Base-by-base conservation (phyloP, 2,329 filamentous ascomycete species). In the Pseudogymnoascus sp. region DNA sequence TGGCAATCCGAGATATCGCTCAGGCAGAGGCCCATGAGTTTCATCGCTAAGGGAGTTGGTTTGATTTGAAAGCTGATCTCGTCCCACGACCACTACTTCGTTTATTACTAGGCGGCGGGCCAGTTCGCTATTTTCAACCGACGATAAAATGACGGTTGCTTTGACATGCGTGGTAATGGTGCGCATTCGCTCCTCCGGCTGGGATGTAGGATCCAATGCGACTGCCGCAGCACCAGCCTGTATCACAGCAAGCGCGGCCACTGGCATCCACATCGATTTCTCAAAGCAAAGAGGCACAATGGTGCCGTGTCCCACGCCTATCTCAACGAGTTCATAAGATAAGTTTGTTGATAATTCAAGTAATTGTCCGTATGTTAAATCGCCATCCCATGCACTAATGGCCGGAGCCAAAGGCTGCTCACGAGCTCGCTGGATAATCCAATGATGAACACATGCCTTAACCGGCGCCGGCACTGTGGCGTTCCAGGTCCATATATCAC, bases 141-240 rank as follows among this genome's bases (percentile, higher is more conserved):
- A 59, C n/a, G 61, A 34, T 36, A 63, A 16, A 38, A 63, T 36
- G 34, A 63, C 16, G 2, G 16, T 5, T 28, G 43, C 46, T 60
- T 60, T 53, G 11, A 59, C 21, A 14, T 63, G 49, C 28, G 25
- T 16, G 6, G 43, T 38, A 21, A 28, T 60, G 16, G 21, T n/a
- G 21, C 31, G 36, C 6, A 28, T 53, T 69, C 65, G 1, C 71
- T 65, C 23, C 73, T 70, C 1, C 63, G 67, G 18, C 65, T 59
- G 6, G 72, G 72, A 61, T 71, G 63, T 64, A 11, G 72, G 69
- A 62, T 75, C 71, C 16, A 75, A 60, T n/a, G 71, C 66, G 18
- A 75, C 70, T 46, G 71, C 71, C 8, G 68, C 70, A 8, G 60
- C 68, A 3, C 73, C 72, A 12, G 69, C 64, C 63, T 72, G 72